A percentile compares a stretch with the other conserved stretches of the same genome.
Conservation (phyloP, 352 stramenopile species). For the Nothophytophthora sp. region DNA sequence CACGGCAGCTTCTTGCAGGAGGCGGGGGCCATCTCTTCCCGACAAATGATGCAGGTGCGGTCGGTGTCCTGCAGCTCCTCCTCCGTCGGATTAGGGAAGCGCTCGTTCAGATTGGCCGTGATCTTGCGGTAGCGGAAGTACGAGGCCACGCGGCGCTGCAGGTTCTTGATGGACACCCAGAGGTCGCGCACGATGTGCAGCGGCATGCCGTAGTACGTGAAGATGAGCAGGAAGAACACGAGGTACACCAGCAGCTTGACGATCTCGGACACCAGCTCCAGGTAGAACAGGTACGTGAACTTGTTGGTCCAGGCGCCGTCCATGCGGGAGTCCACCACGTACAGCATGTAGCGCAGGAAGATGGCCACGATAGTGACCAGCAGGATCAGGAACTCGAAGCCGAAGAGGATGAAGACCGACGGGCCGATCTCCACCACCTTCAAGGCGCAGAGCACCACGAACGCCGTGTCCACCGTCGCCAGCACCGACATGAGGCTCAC, state of each 20-base stretch:
- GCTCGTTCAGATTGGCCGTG: conserved; percentile 95
- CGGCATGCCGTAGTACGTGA: conserved; percentile 97
- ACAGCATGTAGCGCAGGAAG: conserved; percentile 91
- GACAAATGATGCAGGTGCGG: conserved; percentile 97
- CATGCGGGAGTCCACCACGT: conserved; percentile 92
- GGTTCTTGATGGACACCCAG: conserved; percentile 92
- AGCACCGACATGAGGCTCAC: conserved; percentile 90
- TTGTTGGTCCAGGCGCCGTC: conserved; percentile 90
- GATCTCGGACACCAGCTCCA: conserved; percentile 96
- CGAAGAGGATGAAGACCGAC: conserved; percentile 95
- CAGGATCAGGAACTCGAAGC: conserved; percentile 97
- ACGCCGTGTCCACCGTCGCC: conserved; percentile 82
- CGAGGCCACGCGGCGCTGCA: conserved; percentile 79
- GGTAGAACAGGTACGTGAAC: conserved; percentile 92
- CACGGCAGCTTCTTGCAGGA: conserved; percentile 97
- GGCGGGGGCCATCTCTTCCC: conserved; percentile 91
- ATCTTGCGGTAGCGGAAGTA: conserved; percentile 95
- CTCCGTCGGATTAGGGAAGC: conserved; percentile 93
- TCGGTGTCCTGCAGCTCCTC: conserved; percentile 95
- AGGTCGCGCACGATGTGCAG: conserved; percentile 98
- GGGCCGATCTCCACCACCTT: conserved; percentile 83
- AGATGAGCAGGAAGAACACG: conserved; percentile 98
- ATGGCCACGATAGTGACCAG: conserved; percentile 90
- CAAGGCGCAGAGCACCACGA: conserved; percentile 88
- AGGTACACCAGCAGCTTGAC: conserved; percentile 97